These are phyloP conservation scores for Alternaria hordeiaustralica DNA, from an alignment of 2,329 filamentous ascomycete species.

Conservation along the genomic window DNA sequence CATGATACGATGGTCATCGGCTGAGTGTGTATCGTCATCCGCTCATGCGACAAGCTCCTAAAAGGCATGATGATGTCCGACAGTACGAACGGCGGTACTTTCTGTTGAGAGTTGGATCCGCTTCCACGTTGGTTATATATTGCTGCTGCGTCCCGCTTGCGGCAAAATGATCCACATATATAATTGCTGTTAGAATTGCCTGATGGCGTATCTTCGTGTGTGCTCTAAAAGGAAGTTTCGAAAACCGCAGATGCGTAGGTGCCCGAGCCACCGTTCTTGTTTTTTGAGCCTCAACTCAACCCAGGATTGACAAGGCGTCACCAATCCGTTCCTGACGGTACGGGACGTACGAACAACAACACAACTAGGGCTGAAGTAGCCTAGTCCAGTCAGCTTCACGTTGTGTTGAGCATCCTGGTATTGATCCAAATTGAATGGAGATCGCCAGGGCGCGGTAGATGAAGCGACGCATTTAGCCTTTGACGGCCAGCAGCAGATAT, in stretches of 20 bases:
- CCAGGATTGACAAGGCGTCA: neutral
- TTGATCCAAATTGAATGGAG: conserved; percentile 13
- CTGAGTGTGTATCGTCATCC: conserved; percentile 4
- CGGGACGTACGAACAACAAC: neutral
- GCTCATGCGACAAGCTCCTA: conserved; percentile 16
- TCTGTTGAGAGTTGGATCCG: conserved; percentile 19
- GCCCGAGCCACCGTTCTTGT: neutral
- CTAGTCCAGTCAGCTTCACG: neutral
- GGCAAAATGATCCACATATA: neutral
- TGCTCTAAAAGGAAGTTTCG: too few relatives aligned
- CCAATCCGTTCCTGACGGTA: neutral
- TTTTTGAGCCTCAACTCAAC: neutral
- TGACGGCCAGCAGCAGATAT: conserved; percentile 22
- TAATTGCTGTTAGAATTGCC: neutral
- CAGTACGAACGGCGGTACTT: conserved; percentile 4
- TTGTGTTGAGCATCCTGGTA: neutral
- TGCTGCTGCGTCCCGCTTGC: neutral
- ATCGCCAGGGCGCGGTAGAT: conserved; percentile 23
- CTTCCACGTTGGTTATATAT: neutral
- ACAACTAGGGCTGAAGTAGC: neutral
- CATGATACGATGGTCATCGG: conserved; percentile 14
- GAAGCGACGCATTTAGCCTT: conserved; percentile 33
- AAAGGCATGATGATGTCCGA: neutral
- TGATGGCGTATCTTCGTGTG: neutral
- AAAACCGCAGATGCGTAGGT: neutral